Conservation (phyloP, 306 rosid genomes). For the Myrica gale region DNA sequence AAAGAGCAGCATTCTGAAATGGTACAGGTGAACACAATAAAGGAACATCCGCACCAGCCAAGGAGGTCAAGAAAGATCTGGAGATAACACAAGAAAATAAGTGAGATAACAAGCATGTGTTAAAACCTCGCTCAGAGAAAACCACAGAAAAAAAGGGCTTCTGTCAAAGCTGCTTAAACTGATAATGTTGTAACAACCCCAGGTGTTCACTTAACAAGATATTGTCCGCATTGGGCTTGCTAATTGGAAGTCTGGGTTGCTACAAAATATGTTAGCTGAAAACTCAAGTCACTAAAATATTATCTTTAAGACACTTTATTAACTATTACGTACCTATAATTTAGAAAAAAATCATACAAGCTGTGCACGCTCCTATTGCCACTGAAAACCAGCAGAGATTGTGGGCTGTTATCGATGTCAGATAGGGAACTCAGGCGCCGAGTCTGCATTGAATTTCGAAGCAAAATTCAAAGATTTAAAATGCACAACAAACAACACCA, state of each 20-base stretch:
- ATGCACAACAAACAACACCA: not conserved
- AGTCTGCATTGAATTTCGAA: conserved; percentile 50
- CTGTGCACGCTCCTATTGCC: conserved; percentile 71
- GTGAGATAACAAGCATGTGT: not conserved
- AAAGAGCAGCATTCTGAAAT: conserved; percentile 75
- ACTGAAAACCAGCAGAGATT: conserved; percentile 72
- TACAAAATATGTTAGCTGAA: not conserved
- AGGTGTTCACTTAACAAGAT: no score
- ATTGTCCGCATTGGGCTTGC: no score
- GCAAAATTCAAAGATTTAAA: conserved; percentile 3
- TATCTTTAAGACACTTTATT: not conserved
- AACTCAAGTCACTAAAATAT: conserved; percentile 19
- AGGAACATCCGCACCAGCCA: conserved; percentile 79
- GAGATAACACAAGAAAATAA: conserved; percentile 28
- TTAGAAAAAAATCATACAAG: conserved; percentile 73
- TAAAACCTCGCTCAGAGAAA: not conserved
- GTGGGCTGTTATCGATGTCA: conserved; percentile 70
- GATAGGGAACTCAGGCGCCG: conserved; percentile 57
- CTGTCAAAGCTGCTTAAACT: conserved; percentile 16
- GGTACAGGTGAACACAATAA: conserved; percentile 77
- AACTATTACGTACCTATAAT: conserved; percentile 61
- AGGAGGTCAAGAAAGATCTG: conserved; percentile 69
- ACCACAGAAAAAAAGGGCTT: not conserved
- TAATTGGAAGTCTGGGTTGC: no score
- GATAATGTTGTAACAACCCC: not conserved